Evolutionary conservation across 2,329 filamentous ascomycete genomes (phyloP).

Genomic region (Arthrobotrys megalospora): DNA sequence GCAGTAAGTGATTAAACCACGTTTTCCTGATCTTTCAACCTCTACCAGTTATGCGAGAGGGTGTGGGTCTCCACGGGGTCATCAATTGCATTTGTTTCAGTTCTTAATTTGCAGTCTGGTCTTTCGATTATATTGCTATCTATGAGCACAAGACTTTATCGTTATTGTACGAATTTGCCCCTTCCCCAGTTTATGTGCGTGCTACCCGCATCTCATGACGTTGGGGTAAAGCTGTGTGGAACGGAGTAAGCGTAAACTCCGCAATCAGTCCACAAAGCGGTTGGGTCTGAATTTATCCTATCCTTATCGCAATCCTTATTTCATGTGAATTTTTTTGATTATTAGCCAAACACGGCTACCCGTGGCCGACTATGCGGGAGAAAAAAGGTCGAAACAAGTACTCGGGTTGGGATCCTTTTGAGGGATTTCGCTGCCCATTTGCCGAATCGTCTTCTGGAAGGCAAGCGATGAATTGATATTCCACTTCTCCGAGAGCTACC

Average conservation of each 20-base stretch:
- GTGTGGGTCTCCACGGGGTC: conserved; percentile 29
- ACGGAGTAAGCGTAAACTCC: conserved; percentile 26
- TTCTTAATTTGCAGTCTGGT: background rate
- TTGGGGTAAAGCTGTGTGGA: conserved; percentile 27
- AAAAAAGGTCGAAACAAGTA: conserved; percentile 5
- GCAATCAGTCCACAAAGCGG: conserved; percentile 28
- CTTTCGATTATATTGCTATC: conserved; percentile 24
- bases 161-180: conserved; percentile 3
- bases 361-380: conserved; percentile 34
- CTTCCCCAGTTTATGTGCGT: conserved; percentile 28
- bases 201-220: conserved; percentile 34
- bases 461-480: conserved; percentile 42
- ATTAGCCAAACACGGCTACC: conserved; percentile 52
- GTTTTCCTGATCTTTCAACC: conserved; percentile 12
- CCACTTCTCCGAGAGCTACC: conserved; percentile 61
- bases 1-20: conserved; percentile 50
- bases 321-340: conserved; percentile 35
- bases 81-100: conserved; percentile 36
- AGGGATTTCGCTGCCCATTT: conserved; percentile 53
- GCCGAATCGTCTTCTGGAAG: conserved; percentile 45
- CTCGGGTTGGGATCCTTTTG: conserved; percentile 29
- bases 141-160: conserved; percentile 14
- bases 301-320: conserved; percentile 43
- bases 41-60: conserved; percentile 5
- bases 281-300: conserved; percentile 46